These are phyloP conservation scores for Aspergillus neoniger DNA, from an alignment of 2,329 filamentous ascomycete genomes.

Conservation along the genomic window DNA sequence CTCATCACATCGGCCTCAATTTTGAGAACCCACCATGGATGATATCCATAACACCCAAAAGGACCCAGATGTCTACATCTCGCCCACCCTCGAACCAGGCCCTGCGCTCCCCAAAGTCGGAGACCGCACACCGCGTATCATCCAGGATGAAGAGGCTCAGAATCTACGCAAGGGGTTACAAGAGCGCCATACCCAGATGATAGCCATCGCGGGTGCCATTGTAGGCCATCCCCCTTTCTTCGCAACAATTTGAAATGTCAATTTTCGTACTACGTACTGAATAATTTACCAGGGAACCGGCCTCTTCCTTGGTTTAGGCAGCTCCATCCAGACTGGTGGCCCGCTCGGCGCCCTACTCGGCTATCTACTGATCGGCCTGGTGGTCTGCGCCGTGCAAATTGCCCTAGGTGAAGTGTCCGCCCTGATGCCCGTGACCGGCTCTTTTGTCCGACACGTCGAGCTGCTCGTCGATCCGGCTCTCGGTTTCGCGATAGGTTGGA, in stretches of 20 bases:
- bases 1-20: neutral
- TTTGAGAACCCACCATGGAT: neutral
- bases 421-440: constrained; percentile 54
- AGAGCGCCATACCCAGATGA: constrained; percentile 50
- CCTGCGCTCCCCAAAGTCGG: neutral
- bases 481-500: constrained; percentile 52
- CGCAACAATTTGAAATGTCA: too few relatives aligned
- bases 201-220: constrained; percentile 49
- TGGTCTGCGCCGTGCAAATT: constrained; percentile 55
- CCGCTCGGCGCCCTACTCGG: constrained; percentile 55
- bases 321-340: constrained; percentile 53
- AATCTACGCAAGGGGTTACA: constrained; percentile 48
- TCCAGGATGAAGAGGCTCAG: constrained; percentile 48
- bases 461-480: constrained; percentile 55
- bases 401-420: constrained; percentile 55
- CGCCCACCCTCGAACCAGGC: neutral
- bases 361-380: constrained; percentile 51
- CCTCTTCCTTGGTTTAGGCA: constrained; percentile 55
- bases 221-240: constrained; percentile 21
- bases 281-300: constrained; percentile 41
- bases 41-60: neutral
- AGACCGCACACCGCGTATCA: constrained; percentile 17
- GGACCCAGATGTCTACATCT: neutral
- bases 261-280: too few relatives aligned
- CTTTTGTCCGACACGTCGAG: constrained; percentile 53